Evolutionary conservation across 129 eudicot species (phyloP).

Genomic region (Dittrichia graveolens): DNA sequence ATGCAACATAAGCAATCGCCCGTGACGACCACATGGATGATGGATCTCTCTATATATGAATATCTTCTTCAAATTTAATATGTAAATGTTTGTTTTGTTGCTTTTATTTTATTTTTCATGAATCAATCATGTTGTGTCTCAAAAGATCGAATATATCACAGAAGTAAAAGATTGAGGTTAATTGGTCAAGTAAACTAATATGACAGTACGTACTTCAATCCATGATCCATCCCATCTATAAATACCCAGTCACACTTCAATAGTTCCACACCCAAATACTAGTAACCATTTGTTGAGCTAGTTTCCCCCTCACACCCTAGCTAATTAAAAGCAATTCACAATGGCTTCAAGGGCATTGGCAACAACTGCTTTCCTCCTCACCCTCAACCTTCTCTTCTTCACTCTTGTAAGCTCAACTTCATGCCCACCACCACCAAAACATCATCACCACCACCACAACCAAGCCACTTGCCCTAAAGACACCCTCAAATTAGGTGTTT

Average conservation of each 20-base stretch:
- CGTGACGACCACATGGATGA: no score
- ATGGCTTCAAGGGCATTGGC: slow-evolving; percentile 49
- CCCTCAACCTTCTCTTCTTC: slow-evolving; percentile 55
- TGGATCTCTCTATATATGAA: no score
- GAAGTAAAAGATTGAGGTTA: no score
- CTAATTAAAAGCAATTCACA: not conserved
- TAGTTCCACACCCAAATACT: slow-evolving; percentile 19
- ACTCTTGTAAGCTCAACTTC: slow-evolving; percentile 49
- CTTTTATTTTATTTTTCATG: no score
- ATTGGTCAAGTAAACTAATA: no score
- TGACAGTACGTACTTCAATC: no score
- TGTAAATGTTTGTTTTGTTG: no score
- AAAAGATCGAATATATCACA: no score
- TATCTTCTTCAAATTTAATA: no score
- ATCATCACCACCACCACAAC: slow-evolving; percentile 25
- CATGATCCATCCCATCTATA: slow-evolving; percentile 40
- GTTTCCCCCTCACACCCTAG: slow-evolving; percentile 9
- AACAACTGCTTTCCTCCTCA: slow-evolving; percentile 48
- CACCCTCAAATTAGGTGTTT: slow-evolving; percentile 58
- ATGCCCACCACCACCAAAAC: slow-evolving; percentile 47
- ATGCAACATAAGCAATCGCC: no score
- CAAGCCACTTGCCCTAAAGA: slow-evolving; percentile 57
- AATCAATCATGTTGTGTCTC: no score
- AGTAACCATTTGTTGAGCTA: not conserved
- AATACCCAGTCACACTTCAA: slow-evolving; percentile 24